Conservation (phyloP, 495 filamentous ascomycete genomes). For the Lentithecium fluviatile region DNA sequence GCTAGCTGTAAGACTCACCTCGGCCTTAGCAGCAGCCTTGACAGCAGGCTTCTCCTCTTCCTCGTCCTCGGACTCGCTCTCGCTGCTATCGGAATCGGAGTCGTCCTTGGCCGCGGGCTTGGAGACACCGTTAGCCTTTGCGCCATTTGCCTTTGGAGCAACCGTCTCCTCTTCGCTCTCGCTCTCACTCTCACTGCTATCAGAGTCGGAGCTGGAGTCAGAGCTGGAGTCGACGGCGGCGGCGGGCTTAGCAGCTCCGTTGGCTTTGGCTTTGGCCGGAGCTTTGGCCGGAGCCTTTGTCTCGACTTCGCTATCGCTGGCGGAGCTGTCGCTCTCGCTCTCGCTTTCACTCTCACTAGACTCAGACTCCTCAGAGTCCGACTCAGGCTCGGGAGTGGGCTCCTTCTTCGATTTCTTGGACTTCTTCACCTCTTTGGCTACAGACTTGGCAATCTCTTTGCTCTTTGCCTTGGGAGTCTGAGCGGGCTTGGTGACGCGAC, state of each 20-base stretch:
- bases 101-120: constrained; percentile 24
- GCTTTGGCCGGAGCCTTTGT: constrained; percentile 34
- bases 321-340: constrained; percentile 41
- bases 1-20: constrained; percentile 26
- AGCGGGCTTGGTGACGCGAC: constrained; percentile 47
- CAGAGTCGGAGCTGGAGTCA: constrained; percentile 36
- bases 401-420: constrained; percentile 54
- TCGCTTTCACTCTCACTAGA: constrained; percentile 36
- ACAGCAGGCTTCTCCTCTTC: constrained; percentile 18
- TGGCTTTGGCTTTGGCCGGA: constrained; percentile 38
- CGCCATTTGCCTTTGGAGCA: constrained; percentile 7
- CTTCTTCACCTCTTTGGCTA: constrained; percentile 43
- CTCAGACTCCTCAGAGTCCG: constrained; percentile 37
- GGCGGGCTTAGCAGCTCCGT: constrained; percentile 38
- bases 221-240: constrained; percentile 36
- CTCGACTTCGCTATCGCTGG: constrained; percentile 33
- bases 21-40: constrained; percentile 28
- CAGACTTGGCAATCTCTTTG: constrained; percentile 48
- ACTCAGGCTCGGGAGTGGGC: constrained; percentile 42
- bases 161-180: constrained; percentile 44
- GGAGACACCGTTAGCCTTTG: constrained; percentile 15
- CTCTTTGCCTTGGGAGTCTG: constrained; percentile 43
- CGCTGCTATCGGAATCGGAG: constrained; percentile 31
- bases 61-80: constrained; percentile 22
- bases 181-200: constrained; percentile 22